Conservation (phyloP, 1,139 yeast genomes). For the Nadsonia starkeyi-henricii region DNA sequence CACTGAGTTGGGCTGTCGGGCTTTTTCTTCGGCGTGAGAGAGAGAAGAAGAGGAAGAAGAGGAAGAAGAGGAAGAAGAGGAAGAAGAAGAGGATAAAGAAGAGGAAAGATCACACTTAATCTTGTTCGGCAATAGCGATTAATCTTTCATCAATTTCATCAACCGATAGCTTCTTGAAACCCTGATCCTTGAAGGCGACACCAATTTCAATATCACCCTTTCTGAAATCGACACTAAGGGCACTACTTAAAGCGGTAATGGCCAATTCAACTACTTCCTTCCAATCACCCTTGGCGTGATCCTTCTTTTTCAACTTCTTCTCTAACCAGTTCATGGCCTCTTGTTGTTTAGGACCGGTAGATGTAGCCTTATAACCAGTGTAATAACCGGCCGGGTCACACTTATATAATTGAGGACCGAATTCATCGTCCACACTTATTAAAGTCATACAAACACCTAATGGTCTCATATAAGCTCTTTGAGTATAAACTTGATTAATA, state of each 20-base stretch:
- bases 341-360: slow-evolving; percentile 96
- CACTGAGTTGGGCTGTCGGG: too few species aligned
- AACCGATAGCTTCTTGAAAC: slow-evolving; percentile 53
- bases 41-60: too few species aligned
- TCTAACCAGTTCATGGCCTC: slow-evolving; percentile 86
- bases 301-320: slow-evolving; percentile 75
- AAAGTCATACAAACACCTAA: slow-evolving; percentile 86
- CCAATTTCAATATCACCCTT: slow-evolving; percentile 91
- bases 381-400: slow-evolving; percentile 97
- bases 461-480: slow-evolving; percentile 98
- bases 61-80: too few species aligned
- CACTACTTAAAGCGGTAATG: slow-evolving; percentile 69
- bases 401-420: slow-evolving; percentile 83
- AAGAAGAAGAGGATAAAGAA: too few species aligned
- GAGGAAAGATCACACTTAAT: too few species aligned
- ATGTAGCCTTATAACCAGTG: slow-evolving; percentile 81
- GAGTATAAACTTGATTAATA: slow-evolving; percentile 86
- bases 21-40: too few species aligned
- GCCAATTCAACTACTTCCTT: slow-evolving; percentile 80
- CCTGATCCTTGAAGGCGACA: slow-evolving; percentile 45
- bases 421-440: slow-evolving; percentile 73
- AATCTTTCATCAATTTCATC: slow-evolving; percentile 92
- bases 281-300: slow-evolving; percentile 71
- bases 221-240: slow-evolving; percentile 84
- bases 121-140: slow-evolving; percentile 91